Conservation (phyloP, 345 rosid genomes). For the Fremontodendron californicum region DNA sequence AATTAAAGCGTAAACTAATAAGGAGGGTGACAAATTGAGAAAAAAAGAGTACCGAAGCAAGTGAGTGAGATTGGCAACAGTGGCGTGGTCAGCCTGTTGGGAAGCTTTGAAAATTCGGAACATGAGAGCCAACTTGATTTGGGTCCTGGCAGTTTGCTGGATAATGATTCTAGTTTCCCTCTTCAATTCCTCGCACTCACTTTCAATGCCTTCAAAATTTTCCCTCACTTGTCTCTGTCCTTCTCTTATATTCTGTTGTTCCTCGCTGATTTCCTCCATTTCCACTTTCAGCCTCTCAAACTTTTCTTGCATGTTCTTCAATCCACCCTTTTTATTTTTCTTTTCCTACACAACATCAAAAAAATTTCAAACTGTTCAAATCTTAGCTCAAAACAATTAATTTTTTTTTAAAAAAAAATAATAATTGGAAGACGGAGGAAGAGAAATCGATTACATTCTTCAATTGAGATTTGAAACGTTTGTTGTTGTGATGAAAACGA, state of each 20-base stretch:
- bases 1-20: too few species aligned
- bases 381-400: neutral
- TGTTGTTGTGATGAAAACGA: neutral
- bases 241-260: neutral
- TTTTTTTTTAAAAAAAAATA: neutral
- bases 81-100: neutral
- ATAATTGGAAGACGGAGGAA: neutral
- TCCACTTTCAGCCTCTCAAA: neutral
- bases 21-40: too few species aligned
- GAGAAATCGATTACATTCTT: neutral
- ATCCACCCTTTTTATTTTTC: neutral
- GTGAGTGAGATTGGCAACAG: neutral
- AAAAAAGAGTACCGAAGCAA: neutral
- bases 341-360: neutral
- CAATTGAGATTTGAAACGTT: neutral
- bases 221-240: neutral
- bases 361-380: neutral
- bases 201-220: neutral
- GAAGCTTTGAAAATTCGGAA: neutral
- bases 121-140: conserved; percentile 1
- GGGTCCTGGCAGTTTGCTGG: neutral
- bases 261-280: neutral
- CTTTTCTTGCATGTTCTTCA: neutral
- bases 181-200: neutral
- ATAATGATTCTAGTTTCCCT: neutral